A percentile compares a stretch with the other conserved stretches of the same genome.
Evolutionary conservation across 257 asterid species (phyloP).

Genomic region (Solanum acaule): DNA sequence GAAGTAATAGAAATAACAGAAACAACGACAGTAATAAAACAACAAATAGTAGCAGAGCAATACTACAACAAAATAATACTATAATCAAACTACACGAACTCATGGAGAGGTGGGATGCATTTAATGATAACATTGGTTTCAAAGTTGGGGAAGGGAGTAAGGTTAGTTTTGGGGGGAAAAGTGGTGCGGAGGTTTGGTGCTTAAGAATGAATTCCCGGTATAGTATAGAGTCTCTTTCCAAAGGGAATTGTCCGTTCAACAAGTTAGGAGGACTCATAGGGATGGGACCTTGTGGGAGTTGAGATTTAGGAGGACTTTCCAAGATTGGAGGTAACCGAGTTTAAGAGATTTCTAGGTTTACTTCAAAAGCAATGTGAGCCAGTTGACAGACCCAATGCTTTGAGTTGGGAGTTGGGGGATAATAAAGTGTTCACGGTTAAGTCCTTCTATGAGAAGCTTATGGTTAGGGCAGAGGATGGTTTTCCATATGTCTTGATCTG

Average conservation of each 20-base stretch:
- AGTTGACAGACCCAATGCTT: background rate
- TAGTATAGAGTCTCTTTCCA: background rate
- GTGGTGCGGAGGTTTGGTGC: background rate
- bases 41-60: background rate
- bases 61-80: background rate
- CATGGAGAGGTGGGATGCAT: background rate
- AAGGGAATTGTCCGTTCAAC: background rate
- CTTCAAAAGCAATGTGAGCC: background rate
- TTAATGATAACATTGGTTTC: background rate
- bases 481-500: background rate
- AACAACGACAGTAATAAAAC: background rate
- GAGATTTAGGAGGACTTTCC: background rate
- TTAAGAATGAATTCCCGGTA: background rate
- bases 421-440: background rate
- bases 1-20: background rate
- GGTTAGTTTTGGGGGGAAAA: background rate
- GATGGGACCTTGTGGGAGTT: background rate
- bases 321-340: background rate
- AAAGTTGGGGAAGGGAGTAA: background rate
- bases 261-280: background rate
- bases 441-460: background rate
- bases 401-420: background rate
- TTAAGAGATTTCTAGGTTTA: background rate
- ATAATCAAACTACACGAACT: background rate
- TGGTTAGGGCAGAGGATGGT: background rate